Conservation (phyloP, 2,329 filamentous ascomycete genomes). For the Pseudogymnoascus sp. region DNA sequence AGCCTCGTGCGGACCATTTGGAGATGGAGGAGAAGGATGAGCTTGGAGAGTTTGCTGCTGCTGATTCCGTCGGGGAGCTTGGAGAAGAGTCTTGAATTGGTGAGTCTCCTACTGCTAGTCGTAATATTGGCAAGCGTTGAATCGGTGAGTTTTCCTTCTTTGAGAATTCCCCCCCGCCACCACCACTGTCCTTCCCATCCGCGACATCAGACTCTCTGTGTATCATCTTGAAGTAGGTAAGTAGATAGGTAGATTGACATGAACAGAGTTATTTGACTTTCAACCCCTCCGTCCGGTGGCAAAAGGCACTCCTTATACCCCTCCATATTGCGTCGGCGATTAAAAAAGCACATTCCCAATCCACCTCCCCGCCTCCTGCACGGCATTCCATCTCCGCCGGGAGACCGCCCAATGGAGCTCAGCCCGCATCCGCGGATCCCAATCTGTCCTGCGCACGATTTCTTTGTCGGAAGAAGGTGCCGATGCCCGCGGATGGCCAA, state of each 20-base stretch:
- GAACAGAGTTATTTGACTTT: not conserved
- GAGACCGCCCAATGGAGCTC: not conserved
- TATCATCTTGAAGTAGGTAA: not conserved
- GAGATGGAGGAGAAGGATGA: not conserved
- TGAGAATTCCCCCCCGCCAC: not conserved
- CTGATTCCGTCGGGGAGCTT: not conserved
- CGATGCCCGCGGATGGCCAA: not conserved
- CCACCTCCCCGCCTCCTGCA: not conserved
- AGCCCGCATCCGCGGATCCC: not conserved
- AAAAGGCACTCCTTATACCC: not conserved
- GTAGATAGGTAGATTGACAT: not conserved
- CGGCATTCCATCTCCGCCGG: not conserved
- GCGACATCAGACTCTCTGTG: not conserved
- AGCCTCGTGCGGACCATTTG: not conserved
- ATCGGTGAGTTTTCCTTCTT: not conserved
- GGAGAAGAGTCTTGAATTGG: not conserved
- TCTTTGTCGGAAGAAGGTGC: not conserved
- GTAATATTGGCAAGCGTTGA: not conserved
- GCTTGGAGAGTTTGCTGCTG: not conserved
- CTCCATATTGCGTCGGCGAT: not conserved
- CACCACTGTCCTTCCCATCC: not conserved
- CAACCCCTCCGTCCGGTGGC: not conserved
- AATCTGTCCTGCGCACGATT: no score
- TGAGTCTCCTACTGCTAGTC: not conserved
- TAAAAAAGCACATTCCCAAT: not conserved